Evolutionary conservation across 306 rosid genomes (phyloP), one percentile per base, ranked within the genome.

Genomic region (Trifolium repens): DNA sequence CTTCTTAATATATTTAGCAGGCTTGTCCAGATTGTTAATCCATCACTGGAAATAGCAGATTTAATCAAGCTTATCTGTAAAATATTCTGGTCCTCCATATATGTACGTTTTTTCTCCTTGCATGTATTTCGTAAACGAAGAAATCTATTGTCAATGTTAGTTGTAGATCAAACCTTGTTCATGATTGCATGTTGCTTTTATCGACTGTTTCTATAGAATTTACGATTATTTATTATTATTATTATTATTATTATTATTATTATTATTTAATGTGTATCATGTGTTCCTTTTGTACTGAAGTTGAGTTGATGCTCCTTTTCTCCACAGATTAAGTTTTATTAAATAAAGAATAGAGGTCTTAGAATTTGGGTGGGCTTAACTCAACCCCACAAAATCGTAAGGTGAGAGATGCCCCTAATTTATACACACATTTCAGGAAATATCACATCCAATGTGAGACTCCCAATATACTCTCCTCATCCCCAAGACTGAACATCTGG

Each of bases 11-110:
- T 96, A 75, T 96, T 92, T 71, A 89, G 75, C 67, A 71, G 88
- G 87, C 99, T 96, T 61, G 89, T 85, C 62, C 98, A 92, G 87
- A 89, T 90, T 81, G 87, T 74, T 78, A 90, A 88, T 80, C 97
- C 98, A 61, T 76, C 97, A 64, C 83, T 90, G 71, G 99, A 96
- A 84, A 85, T 96, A 55, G 97, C 98, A 40, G 99, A 96, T 64
- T 82, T 90, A 59, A 96, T 96, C 88, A 92, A 96, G 88, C 91
- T 92, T 78, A 96, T 92, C 82, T 96, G 99, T 81, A 94, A 94
- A 92, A 94, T 94, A 78, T 94, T 94, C 82, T 94, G 99, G 99
- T 94, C 99, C 54, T 94, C 98, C n/a, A 90, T 96, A 72, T 96
- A 96, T 85, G 98, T 96, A 88, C 0, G 97, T 67, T 37, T 24